Percentiles rank a stretch among this genome's conserved stretches.
Evolutionary conservation across 2,329 filamentous ascomycete genomes (phyloP).

Genomic region (Chaetothyriales sp.): DNA sequence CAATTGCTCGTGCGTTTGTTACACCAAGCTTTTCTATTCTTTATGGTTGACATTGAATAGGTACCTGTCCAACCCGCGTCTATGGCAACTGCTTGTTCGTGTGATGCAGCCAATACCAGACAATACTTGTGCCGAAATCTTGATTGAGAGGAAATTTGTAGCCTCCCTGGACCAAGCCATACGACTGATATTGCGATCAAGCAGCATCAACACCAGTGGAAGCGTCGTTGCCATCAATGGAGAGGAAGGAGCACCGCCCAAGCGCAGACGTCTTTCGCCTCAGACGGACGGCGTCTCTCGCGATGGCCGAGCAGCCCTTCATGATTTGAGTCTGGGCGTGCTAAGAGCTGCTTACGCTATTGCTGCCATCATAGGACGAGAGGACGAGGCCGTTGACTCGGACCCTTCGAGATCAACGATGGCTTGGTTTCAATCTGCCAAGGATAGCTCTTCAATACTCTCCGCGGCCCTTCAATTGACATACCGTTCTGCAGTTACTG

Average conservation of each 20-base stretch:
- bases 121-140: conserved; percentile 9
- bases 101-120: conserved; percentile 8
- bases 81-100: conserved; percentile 13
- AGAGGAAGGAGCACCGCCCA: conserved; percentile 19
- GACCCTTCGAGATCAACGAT: not conserved
- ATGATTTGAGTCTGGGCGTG: not conserved
- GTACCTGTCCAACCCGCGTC: not conserved
- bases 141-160: conserved; percentile 13
- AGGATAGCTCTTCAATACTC: not conserved
- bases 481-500: not conserved
- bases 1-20: not conserved
- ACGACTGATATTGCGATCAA: not conserved
- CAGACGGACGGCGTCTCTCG: conserved; percentile 5
- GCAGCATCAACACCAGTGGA: not conserved
- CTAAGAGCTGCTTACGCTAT: not conserved
- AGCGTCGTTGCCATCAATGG: not conserved
- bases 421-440: not conserved
- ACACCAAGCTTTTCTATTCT: not conserved
- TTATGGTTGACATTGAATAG: not conserved
- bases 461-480: not conserved
- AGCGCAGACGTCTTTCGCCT: conserved; percentile 24
- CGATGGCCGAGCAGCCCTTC: not conserved
- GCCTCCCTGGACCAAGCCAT: not conserved
- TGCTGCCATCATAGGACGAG: not conserved
- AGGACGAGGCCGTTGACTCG: not conserved